Percentiles rank a stretch among this genome's conserved stretches.
Conservation (phyloP, 805 yeast species). For the Candida bentonensis region DNA sequence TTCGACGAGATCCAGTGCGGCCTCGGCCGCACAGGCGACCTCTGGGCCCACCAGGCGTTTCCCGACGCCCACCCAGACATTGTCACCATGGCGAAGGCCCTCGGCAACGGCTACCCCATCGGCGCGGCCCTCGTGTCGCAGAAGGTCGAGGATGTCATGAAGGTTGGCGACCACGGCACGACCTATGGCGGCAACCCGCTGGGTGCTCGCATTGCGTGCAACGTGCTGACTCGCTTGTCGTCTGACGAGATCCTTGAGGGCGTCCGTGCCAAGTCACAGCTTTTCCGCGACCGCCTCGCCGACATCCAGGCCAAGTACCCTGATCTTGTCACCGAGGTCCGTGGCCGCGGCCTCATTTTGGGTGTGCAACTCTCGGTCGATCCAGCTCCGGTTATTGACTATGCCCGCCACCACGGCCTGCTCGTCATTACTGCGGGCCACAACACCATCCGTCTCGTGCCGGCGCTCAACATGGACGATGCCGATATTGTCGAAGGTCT, state of each 20-base stretch:
- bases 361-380: slow-evolving; percentile 66
- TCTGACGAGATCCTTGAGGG: slow-evolving; percentile 41
- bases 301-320: slow-evolving; percentile 38
- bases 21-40: slow-evolving; percentile 75
- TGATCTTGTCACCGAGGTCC: slow-evolving; percentile 46
- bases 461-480: slow-evolving; percentile 74
- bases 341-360: slow-evolving; percentile 80
- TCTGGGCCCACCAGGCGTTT: slow-evolving; percentile 81
- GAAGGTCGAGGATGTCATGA: slow-evolving; percentile 52
- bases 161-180: slow-evolving; percentile 95
- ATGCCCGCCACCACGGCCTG: slow-evolving; percentile 68
- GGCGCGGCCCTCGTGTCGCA: slow-evolving; percentile 87
- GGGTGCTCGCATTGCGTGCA: slow-evolving; percentile 67
- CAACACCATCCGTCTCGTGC: slow-evolving; percentile 80
- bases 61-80: slow-evolving; percentile 86
- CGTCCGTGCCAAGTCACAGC: slow-evolving; percentile 48
- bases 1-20: slow-evolving; percentile 98
- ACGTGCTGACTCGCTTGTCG: slow-evolving; percentile 59
- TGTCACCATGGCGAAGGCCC: slow-evolving; percentile 85
- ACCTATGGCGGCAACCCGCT: slow-evolving; percentile 96
- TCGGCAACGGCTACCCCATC: slow-evolving; percentile 94
- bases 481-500: slow-evolving; percentile 60
- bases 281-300: slow-evolving; percentile 34
- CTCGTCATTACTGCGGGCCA: slow-evolving; percentile 85
- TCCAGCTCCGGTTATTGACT: slow-evolving; percentile 46